Evolutionary conservation across 805 yeast species (phyloP).

Genomic region (Millerago galiae): DNA sequence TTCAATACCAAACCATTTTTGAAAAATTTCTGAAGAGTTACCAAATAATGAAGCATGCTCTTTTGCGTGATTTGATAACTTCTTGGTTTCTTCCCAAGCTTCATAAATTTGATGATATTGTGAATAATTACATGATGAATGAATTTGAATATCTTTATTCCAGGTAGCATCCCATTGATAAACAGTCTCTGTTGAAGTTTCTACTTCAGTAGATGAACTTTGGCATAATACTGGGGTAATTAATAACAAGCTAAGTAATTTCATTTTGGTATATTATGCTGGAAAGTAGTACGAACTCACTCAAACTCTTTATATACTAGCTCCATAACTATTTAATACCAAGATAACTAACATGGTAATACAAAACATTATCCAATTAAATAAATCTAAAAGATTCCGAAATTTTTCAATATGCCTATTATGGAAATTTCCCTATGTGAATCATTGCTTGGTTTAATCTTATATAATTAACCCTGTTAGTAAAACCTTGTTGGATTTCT

Average conservation of each 20-base stretch:
- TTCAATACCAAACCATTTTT: constrained; percentile 34
- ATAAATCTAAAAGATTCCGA: neutral
- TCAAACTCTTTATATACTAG: neutral
- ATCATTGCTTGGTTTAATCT: no score
- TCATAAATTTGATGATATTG: constrained; percentile 11
- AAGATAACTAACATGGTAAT: neutral
- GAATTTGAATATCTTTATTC: constrained; percentile 17
- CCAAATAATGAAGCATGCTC: constrained; percentile 30
- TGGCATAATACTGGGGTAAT: constrained; percentile 5
- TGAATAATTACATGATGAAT: constrained; percentile 16
- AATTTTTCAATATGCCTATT: neutral
- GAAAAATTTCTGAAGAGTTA: constrained; percentile 26
- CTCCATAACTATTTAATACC: neutral
- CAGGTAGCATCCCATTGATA: constrained; percentile 14
- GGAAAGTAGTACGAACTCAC: neutral
- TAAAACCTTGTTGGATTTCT: no score
- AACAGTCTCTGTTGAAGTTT: constrained; percentile 6
- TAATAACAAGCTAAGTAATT: neutral
- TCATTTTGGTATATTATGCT: neutral
- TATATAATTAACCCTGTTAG: no score
- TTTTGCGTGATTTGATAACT: constrained; percentile 30
- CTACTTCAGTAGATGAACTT: constrained; percentile 3
- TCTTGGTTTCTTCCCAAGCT: constrained; percentile 29
- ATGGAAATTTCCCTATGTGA: neutral
- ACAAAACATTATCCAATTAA: neutral